Evolutionary conservation across 345 rosid species (phyloP).

Genomic region (Hirschfeldia incana): DNA sequence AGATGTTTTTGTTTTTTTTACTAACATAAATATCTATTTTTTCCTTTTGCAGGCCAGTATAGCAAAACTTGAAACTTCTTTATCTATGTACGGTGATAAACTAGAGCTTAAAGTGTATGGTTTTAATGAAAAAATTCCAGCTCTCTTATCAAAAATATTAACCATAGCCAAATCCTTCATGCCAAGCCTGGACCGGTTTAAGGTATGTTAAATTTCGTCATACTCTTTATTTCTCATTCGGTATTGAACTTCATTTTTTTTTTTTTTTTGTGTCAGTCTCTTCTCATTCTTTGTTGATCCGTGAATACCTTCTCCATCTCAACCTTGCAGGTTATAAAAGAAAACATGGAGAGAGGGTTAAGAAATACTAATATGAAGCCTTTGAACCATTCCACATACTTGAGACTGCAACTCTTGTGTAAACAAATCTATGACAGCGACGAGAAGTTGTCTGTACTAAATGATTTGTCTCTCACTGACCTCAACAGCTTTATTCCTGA

Average conservation of each 20-base stretch:
- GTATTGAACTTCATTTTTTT: background rate
- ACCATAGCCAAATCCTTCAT: constrained; percentile 64
- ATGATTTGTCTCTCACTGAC: constrained; percentile 68
- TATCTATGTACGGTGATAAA: constrained; percentile 67
- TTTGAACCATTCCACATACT: constrained; percentile 78
- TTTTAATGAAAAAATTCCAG: constrained; percentile 81
- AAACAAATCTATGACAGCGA: constrained; percentile 80
- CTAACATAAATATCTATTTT: constrained; percentile 14
- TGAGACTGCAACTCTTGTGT: constrained; percentile 84
- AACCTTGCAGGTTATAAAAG: constrained; percentile 78
- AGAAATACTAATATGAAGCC: constrained; percentile 93
- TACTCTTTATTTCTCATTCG: constrained; percentile 5
- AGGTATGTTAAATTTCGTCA: constrained; percentile 44
- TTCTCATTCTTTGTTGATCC: background rate
- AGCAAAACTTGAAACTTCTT: constrained; percentile 87
- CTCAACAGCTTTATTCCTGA: constrained; percentile 72
- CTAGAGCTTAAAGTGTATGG: constrained; percentile 91
- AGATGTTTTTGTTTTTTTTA: constrained; percentile 17
- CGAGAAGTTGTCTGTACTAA: constrained; percentile 68
- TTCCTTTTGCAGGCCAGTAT: constrained; percentile 71
- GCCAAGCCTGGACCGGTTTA: constrained; percentile 77
- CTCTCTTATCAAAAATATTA: constrained; percentile 73
- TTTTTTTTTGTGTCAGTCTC: background rate
- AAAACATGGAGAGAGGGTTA: constrained; percentile 69
- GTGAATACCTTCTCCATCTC: background rate